Evolutionary conservation across 176 grass and related monocot genomes (phyloP).

Genomic region (Tillandsia leiboldiana): DNA sequence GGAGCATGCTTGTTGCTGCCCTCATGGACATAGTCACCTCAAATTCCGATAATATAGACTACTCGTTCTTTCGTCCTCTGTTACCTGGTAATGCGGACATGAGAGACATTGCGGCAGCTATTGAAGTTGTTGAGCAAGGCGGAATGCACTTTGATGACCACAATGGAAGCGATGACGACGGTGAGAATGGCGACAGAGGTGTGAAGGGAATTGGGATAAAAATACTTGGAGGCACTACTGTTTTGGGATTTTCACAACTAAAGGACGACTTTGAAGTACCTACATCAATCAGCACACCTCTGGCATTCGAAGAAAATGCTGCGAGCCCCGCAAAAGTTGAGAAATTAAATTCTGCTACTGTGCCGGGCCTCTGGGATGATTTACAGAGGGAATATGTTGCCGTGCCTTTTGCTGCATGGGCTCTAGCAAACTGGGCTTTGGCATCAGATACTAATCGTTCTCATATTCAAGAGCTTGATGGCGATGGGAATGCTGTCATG

Average conservation of each 20-base stretch:
- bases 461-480: constrained; percentile 89
- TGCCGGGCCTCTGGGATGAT: constrained; percentile 93
- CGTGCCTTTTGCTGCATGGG: constrained; percentile 98
- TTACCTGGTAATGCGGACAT: constrained; percentile 60
- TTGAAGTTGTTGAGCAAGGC: constrained; percentile 93
- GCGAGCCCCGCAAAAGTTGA: constrained; percentile 22
- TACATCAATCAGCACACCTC: constrained; percentile 11
- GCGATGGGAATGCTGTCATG: constrained; percentile 64
- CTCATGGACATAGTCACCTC: constrained; percentile 96
- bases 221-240: constrained; percentile 86
- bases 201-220: constrained; percentile 89
- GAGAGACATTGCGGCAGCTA: constrained; percentile 71
- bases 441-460: constrained; percentile 72
- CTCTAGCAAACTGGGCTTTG: constrained; percentile 91
- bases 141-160: constrained; percentile 70
- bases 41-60: constrained; percentile 67
- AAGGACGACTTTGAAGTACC: constrained; percentile 16
- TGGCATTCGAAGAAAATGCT: constrained; percentile 20
- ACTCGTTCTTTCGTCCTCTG: constrained; percentile 53
- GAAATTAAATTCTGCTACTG: constrained; percentile 33
- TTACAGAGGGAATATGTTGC: constrained; percentile 95
- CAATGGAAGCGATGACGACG: constrained; percentile 42
- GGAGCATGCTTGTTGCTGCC: constrained; percentile 97
- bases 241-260: constrained; percentile 69
- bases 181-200: constrained; percentile 46